Conservation (phyloP, 768 basidiomycete species). For the Tulasnella sp. region DNA sequence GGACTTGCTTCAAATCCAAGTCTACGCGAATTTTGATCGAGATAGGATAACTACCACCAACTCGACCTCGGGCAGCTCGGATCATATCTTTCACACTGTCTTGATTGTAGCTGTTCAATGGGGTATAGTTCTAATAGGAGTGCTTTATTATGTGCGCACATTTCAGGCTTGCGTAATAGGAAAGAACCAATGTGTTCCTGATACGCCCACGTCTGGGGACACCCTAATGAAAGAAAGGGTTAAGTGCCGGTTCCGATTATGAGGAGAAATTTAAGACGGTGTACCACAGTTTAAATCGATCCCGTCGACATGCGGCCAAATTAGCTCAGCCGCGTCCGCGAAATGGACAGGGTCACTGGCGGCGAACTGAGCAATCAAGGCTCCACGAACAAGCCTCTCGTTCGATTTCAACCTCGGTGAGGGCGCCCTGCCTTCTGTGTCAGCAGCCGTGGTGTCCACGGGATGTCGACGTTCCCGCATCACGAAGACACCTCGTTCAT, state of each 20-base stretch:
- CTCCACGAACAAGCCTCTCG: slow-evolving; percentile 37
- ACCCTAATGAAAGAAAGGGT: slow-evolving; percentile 33
- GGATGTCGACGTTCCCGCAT: slow-evolving; percentile 32
- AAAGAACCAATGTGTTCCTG: slow-evolving; percentile 45
- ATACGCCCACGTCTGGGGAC: slow-evolving; percentile 46
- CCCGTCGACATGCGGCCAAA: slow-evolving; percentile 43
- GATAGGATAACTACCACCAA: slow-evolving; percentile 44
- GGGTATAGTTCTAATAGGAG: not conserved
- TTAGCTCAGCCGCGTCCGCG: slow-evolving; percentile 44
- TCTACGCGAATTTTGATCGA: slow-evolving; percentile 48
- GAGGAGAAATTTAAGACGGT: not conserved
- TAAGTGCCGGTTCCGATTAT: not conserved
- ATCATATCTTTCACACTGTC: slow-evolving; percentile 40
- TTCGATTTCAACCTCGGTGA: not conserved
- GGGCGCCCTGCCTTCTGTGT: not conserved
- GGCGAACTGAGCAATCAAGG: slow-evolving; percentile 45
- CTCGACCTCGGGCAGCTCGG: slow-evolving; percentile 38
- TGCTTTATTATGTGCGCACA: slow-evolving; percentile 29
- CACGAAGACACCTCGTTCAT: slow-evolving; percentile 43
- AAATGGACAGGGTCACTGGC: slow-evolving; percentile 40
- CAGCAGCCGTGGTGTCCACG: slow-evolving; percentile 18
- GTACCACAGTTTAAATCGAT: slow-evolving; percentile 46
- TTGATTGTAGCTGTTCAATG: not conserved
- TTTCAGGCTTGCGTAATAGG: slow-evolving; percentile 44
- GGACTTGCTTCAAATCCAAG: slow-evolving; percentile 38